A percentile compares a stretch with the other conserved stretches of the same genome.
These are phyloP conservation scores for Thielaviopsis cerberus DNA, from an alignment of 2,329 filamentous ascomycete species.

Conservation along the genomic window DNA sequence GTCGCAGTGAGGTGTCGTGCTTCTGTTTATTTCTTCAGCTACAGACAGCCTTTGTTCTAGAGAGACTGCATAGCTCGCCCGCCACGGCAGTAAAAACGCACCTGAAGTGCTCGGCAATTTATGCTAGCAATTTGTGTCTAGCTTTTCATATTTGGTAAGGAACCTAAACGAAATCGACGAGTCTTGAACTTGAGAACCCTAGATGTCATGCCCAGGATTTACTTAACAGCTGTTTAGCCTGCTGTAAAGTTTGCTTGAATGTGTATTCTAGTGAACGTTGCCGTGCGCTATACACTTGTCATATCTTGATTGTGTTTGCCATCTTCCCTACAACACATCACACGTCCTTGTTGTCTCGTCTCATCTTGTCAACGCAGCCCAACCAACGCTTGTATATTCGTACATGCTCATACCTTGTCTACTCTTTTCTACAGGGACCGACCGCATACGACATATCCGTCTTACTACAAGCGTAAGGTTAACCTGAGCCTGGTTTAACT, in stretches of 20 bases:
- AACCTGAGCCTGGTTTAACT: background rate
- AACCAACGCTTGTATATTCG: background rate
- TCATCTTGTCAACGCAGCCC: background rate
- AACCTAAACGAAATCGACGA: background rate
- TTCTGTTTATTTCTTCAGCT: background rate
- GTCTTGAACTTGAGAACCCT: background rate
- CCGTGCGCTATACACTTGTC: background rate
- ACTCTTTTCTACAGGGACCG: background rate
- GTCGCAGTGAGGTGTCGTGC: background rate
- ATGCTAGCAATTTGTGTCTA: background rate
- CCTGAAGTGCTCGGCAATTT: background rate
- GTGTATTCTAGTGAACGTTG: background rate
- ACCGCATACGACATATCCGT: background rate
- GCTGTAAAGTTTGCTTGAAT: background rate
- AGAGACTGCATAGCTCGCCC: too few relatives aligned
- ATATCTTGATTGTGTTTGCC: background rate
- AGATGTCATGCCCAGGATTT: background rate
- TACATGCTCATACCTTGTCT: background rate
- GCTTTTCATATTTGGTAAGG: background rate
- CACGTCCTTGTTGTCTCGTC: background rate
- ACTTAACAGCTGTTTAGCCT: background rate
- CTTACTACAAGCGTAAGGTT: background rate
- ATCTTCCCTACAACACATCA: background rate
- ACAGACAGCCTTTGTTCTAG: background rate
- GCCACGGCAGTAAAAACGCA: background rate